phyloP scores from a whole-genome alignment of 2,329 filamentous ascomycete species.

The Xylariaceae sp. region DNA sequence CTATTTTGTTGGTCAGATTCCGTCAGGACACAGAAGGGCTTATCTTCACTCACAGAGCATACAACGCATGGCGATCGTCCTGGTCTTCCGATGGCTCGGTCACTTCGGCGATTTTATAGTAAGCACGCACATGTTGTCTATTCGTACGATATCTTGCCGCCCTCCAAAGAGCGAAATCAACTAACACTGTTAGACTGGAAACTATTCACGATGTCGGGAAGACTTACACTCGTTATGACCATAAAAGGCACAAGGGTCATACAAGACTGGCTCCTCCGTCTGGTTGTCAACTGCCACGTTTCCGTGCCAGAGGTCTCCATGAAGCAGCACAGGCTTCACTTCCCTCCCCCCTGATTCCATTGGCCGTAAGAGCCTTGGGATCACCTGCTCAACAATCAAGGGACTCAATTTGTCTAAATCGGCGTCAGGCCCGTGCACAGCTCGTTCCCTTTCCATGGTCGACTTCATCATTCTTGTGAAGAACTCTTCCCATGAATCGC shows the following conservation, averaged over 20 bases:
- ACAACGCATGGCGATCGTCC: constrained; percentile 8
- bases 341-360: constrained; percentile 35
- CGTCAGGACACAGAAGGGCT: too few relatives aligned
- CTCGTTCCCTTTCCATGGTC: constrained; percentile 39
- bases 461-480: constrained; percentile 45
- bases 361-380: constrained; percentile 41
- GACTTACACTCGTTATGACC: constrained; percentile 46
- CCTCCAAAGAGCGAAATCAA: constrained; percentile 3
- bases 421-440: constrained; percentile 42
- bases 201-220: neutral
- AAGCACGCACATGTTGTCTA: neutral
- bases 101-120: neutral
- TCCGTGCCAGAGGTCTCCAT: constrained; percentile 51
- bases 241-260: constrained; percentile 48
- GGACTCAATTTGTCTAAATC: constrained; percentile 38
- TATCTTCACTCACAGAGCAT: constrained; percentile 6
- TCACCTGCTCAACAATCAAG: constrained; percentile 35
- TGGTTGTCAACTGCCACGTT: constrained; percentile 45
- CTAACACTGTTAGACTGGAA: neutral
- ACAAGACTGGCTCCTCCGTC: constrained; percentile 43
- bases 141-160: neutral
- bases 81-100: neutral
- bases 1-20: neutral
- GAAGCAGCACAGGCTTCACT: constrained; percentile 43
- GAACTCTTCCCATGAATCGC: constrained; percentile 48